Conservation (phyloP, 345 rosid species). For the Angophora floribunda region DNA sequence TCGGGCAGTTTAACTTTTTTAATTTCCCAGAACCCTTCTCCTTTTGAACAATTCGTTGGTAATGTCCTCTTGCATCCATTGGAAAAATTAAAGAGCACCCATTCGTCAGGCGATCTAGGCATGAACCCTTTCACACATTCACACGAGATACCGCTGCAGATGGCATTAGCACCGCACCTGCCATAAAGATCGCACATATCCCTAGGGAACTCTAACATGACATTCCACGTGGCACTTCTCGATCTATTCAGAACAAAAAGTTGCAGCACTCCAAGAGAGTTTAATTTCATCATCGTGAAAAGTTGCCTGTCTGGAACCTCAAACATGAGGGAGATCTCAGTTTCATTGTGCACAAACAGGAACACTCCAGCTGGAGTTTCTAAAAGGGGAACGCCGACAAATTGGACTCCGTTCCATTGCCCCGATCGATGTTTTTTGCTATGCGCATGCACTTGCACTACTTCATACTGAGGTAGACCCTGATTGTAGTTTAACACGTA, state of each 20-base stretch:
- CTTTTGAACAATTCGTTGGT: background rate
- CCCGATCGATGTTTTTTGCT: background rate
- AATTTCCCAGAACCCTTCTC: background rate
- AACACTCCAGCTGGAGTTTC: background rate
- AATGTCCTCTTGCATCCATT: background rate
- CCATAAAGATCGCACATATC: background rate
- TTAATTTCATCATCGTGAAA: background rate
- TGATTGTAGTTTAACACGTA: background rate
- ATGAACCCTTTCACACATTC: conserved; percentile 28
- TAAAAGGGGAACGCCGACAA: conserved; percentile 5
- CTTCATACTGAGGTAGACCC: conserved; percentile 5
- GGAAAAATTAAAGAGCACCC: conserved; percentile 6
- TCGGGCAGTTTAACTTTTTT: conserved; percentile 4
- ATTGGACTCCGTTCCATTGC: conserved; percentile 27
- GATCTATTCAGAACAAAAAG: background rate
- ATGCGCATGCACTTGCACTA: background rate
- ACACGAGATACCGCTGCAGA: background rate
- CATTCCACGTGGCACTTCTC: background rate
- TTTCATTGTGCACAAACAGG: background rate
- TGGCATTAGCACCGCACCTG: background rate
- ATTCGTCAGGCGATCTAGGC: conserved; percentile 11
- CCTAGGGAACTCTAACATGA: background rate
- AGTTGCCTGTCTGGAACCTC: background rate
- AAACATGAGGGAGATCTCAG: conserved; percentile 9
- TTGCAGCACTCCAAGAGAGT: background rate